Percentiles rank a stretch among this genome's conserved stretches.
Conservation (phyloP, 2,329 filamentous ascomycete species). For the Aspergillus transmontanensis region DNA sequence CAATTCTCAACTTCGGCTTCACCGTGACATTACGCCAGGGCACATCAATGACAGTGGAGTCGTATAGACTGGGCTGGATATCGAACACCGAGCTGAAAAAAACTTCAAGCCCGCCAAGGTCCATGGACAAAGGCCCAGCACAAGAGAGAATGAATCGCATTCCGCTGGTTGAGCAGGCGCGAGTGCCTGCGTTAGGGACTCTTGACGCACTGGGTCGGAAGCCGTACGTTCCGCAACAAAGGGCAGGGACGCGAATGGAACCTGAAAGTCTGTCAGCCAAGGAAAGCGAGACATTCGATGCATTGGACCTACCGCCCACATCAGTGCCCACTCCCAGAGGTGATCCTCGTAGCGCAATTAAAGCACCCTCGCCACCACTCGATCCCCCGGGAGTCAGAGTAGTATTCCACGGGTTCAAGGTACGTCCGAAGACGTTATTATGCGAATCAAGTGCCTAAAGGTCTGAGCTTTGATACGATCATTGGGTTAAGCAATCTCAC, state of each 20-base stretch:
- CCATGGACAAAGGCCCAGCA: slow-evolving; percentile 22
- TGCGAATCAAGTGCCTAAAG: slow-evolving; percentile 37
- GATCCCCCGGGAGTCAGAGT: slow-evolving; percentile 37
- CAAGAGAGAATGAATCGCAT: slow-evolving; percentile 26
- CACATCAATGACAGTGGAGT: slow-evolving; percentile 23
- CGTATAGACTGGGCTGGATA: slow-evolving; percentile 18
- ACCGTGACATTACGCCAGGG: slow-evolving; percentile 21
- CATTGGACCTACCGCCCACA: slow-evolving; percentile 47
- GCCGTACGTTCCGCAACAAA: slow-evolving; percentile 34
- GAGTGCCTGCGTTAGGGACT: slow-evolving; percentile 26
- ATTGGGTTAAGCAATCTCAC: slow-evolving; percentile 46
- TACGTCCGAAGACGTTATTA: slow-evolving; percentile 48
- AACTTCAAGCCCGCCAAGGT: slow-evolving; percentile 21
- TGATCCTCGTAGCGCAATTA: slow-evolving; percentile 63
- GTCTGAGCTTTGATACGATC: slow-evolving; percentile 6
- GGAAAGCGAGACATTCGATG: not conserved
- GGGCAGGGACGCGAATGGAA: slow-evolving; percentile 34
- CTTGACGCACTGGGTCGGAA: slow-evolving; percentile 33
- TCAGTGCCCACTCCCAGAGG: slow-evolving; percentile 65
- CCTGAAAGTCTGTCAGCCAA: slow-evolving; percentile 14
- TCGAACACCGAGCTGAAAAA: slow-evolving; percentile 19
- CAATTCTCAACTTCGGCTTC: slow-evolving; percentile 44
- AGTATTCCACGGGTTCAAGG: slow-evolving; percentile 43
- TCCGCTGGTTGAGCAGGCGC: slow-evolving; percentile 20
- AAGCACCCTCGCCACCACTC: slow-evolving; percentile 58